Conservation (phyloP, 2,329 filamentous ascomycete genomes). For the Phaeophleospora eucalypticola region DNA sequence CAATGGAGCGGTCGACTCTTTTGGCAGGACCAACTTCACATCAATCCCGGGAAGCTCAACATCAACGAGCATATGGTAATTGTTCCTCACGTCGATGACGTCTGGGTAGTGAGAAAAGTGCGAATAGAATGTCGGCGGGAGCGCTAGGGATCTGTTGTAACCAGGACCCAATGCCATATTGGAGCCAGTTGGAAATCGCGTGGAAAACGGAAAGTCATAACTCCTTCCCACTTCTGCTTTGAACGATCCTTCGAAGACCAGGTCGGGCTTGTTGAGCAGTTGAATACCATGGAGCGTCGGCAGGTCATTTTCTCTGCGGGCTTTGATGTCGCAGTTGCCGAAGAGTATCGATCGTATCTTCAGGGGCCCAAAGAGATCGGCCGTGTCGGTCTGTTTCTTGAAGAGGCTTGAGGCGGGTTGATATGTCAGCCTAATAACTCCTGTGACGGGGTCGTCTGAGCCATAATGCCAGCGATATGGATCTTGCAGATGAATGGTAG, state of each 20-base stretch:
- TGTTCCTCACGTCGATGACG: constrained; percentile 12
- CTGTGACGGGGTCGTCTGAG: constrained; percentile 13
- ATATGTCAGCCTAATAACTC: constrained; percentile 13
- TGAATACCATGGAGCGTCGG: constrained; percentile 13
- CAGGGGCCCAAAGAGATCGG: constrained; percentile 18
- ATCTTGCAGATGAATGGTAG: no score
- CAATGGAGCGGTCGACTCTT: neutral
- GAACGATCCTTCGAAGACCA: constrained; percentile 16
- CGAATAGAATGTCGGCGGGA: constrained; percentile 13
- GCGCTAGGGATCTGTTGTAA: neutral
- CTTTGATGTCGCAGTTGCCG: constrained; percentile 11
- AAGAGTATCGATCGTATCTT: constrained; percentile 9
- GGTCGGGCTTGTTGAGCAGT: constrained; percentile 9
- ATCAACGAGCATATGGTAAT: constrained; percentile 11
- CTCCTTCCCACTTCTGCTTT: constrained; percentile 12
- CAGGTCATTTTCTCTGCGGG: constrained; percentile 14
- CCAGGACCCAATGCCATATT: neutral
- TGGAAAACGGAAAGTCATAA: constrained; percentile 11
- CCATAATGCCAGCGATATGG: constrained; percentile 8
- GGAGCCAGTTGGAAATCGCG: constrained; percentile 8
- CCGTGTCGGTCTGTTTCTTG: constrained; percentile 14
- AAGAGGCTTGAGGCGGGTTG: constrained; percentile 10
- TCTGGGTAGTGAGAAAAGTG: constrained; percentile 18
- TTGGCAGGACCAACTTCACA: constrained; percentile 9
- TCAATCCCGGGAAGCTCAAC: constrained; percentile 19